phyloP scores from a whole-genome alignment of 495 filamentous ascomycete species.

The Apiosordaria backusii region DNA sequence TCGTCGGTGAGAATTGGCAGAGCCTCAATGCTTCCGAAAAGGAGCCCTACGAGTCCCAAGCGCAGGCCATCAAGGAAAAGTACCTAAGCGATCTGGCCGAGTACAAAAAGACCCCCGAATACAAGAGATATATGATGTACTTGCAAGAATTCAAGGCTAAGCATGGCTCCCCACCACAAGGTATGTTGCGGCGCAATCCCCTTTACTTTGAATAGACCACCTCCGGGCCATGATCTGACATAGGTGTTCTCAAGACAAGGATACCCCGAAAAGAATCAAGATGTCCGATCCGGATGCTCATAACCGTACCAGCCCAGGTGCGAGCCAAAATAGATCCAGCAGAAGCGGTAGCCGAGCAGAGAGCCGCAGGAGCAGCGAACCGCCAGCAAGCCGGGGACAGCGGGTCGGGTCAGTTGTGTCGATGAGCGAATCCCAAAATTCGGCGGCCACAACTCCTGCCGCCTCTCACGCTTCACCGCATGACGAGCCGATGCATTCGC shows the following conservation, averaged over 20 bases:
- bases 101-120: constrained; percentile 68
- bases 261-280: constrained; percentile 43
- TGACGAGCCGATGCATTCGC: constrained; percentile 38
- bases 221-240: constrained; percentile 8
- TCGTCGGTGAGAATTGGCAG: constrained; percentile 79
- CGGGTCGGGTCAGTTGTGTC: constrained; percentile 40
- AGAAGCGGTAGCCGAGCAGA: constrained; percentile 43
- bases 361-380: constrained; percentile 44
- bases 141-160: constrained; percentile 70
- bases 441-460: background rate
- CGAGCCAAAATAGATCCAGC: constrained; percentile 35
- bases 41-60: constrained; percentile 67
- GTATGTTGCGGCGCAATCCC: constrained; percentile 22
- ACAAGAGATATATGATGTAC: constrained; percentile 60
- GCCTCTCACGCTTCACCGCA: background rate
- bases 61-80: constrained; percentile 64
- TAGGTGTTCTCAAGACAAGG: constrained; percentile 37
- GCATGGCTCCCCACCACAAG: constrained; percentile 50
- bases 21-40: constrained; percentile 59
- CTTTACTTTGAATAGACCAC: background rate
- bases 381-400: constrained; percentile 39
- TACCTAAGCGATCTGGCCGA: constrained; percentile 62
- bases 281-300: constrained; percentile 23
- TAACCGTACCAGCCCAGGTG: constrained; percentile 34
- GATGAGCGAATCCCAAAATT: constrained; percentile 32